Evolutionary conservation across 768 basidiomycete species (phyloP).

Genomic region (Rhodotorula toruloides): DNA sequence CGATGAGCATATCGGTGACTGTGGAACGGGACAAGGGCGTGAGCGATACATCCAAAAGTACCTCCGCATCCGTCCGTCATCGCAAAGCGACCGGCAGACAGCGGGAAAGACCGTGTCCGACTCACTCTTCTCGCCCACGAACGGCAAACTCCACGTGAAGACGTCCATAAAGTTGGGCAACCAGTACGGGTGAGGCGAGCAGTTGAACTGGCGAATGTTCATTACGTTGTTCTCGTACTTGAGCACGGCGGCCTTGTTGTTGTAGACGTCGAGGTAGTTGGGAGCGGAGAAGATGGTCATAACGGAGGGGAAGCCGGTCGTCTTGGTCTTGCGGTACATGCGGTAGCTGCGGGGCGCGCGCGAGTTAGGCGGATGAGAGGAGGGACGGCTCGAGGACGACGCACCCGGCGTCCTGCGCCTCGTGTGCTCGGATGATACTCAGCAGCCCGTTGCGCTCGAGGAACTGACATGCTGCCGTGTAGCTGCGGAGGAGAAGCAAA

Average conservation of each 20-base stretch:
- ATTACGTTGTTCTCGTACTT: slow-evolving; percentile 98
- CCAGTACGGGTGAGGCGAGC: slow-evolving; percentile 95
- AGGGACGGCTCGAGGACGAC: slow-evolving; percentile 38
- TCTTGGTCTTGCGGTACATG: slow-evolving; percentile 98
- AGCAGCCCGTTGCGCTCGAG: slow-evolving; percentile 93
- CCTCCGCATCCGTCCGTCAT: no score
- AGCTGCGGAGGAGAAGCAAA: slow-evolving; percentile 55
- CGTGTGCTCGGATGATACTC: slow-evolving; percentile 95
- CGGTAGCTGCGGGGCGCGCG: slow-evolving; percentile 49
- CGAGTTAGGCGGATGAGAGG: neutral
- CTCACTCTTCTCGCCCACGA: slow-evolving; percentile 95
- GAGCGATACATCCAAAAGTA: no score
- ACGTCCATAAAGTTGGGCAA: slow-evolving; percentile 99
- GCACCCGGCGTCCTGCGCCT: slow-evolving; percentile 96
- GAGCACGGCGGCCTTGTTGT: slow-evolving; percentile 97
- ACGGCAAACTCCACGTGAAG: slow-evolving; percentile 97
- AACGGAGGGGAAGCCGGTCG: slow-evolving; percentile 95
- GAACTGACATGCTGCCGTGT: slow-evolving; percentile 94
- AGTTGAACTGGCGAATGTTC: slow-evolving; percentile 98
- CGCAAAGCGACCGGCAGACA: no score
- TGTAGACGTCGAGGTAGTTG: slow-evolving; percentile 96
- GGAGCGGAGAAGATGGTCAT: slow-evolving; percentile 99
- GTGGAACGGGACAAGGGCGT: neutral
- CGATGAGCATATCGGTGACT: slow-evolving; percentile 99
- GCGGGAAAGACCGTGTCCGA: slow-evolving; percentile 16